Evolutionary conservation across 345 rosid species (phyloP), one percentile per base, ranked within the genome.

Genomic region (Arabis hirsuta): DNA sequence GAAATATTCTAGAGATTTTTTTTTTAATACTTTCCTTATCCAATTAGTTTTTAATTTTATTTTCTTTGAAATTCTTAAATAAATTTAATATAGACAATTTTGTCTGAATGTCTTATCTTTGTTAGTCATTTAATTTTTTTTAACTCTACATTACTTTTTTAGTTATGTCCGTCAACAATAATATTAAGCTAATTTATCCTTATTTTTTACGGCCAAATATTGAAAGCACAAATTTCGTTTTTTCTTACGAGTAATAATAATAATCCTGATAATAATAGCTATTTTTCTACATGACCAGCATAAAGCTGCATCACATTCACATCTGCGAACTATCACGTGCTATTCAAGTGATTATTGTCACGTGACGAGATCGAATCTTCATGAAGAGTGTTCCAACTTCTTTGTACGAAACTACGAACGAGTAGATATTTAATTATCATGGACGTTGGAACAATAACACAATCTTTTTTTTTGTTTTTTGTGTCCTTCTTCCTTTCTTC

Each of bases 301-400:
- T 20, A 66, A 52, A 36, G 69, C 61, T 52, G 71, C 61, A 55
- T 43, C 11, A 36, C 58, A 54, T 29, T 43, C 11, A 36, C 58
- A 54, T 29, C 19, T 43, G 62, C 19, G n/a, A 54, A 27, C 3
- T 8, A 32, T 69, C 65, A 69, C 55, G 55, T 69, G 73, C 27
- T 16, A 26, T 6, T 3, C 12, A 16, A 60, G 52, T 60, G 52
- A 41, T 16, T 36, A 14, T 2, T 24, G 16, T 31, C 39, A 24
- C 31, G 11, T 59, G 43, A 38, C 48, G 10, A 26, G 29, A 39
- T 26, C 51, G 58, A 27, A 38, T 11, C 50, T 22, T 38, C 27
- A 47, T 26, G 13, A 14, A 22, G 58, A 50, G 56, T 27, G 66
- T 38, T 22, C 9, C 39, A 24, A 59, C 51, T 12, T 48, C 41